These are phyloP conservation scores for Lomentospora prolificans DNA, from an alignment of 2,329 filamentous ascomycete species.

Conservation along the genomic window DNA sequence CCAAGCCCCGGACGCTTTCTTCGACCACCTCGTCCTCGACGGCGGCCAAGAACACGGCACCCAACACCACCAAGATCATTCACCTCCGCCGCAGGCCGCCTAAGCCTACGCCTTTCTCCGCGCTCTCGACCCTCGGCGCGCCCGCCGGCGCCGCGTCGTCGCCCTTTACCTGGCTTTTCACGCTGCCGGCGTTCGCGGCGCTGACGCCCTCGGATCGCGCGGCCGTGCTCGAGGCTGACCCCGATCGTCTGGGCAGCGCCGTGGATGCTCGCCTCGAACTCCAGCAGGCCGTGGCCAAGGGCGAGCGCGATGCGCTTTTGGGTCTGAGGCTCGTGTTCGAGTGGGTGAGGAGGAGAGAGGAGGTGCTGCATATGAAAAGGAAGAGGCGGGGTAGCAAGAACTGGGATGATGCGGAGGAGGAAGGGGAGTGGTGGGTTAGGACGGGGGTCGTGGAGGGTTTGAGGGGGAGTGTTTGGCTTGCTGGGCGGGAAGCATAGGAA, in stretches of 20 bases:
- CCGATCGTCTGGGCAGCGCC: slow-evolving; percentile 29
- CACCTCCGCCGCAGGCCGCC: slow-evolving; percentile 62
- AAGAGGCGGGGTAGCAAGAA: slow-evolving; percentile 10
- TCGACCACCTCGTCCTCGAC: slow-evolving; percentile 21
- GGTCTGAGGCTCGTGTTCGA: slow-evolving; percentile 44
- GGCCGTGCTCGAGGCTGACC: slow-evolving; percentile 45
- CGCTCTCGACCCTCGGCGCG: slow-evolving; percentile 60
- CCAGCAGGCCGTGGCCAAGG: slow-evolving; percentile 34
- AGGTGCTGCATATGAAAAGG: slow-evolving; percentile 14
- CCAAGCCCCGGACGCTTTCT: not conserved
- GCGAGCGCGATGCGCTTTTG: slow-evolving; percentile 32
- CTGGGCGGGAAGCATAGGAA: slow-evolving; percentile 26
- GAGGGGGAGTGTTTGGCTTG: slow-evolving; percentile 46
- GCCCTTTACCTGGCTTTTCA: slow-evolving; percentile 68
- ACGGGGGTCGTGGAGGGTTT: slow-evolving; percentile 45
- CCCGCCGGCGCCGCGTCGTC: slow-evolving; percentile 17
- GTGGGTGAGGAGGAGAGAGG: slow-evolving; percentile 29
- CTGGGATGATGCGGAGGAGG: slow-evolving; percentile 17
- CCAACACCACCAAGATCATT: slow-evolving; percentile 61
- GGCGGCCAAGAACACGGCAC: not conserved
- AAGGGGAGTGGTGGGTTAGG: slow-evolving; percentile 42
- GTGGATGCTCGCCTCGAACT: slow-evolving; percentile 67
- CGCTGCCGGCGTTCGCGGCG: slow-evolving; percentile 41
- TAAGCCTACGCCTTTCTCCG: slow-evolving; percentile 63
- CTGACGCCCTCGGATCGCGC: slow-evolving; percentile 58